Evolutionary conservation across 1,284 basidiomycete genomes (phyloP).

Genomic region (Coniferiporia weirii): DNA sequence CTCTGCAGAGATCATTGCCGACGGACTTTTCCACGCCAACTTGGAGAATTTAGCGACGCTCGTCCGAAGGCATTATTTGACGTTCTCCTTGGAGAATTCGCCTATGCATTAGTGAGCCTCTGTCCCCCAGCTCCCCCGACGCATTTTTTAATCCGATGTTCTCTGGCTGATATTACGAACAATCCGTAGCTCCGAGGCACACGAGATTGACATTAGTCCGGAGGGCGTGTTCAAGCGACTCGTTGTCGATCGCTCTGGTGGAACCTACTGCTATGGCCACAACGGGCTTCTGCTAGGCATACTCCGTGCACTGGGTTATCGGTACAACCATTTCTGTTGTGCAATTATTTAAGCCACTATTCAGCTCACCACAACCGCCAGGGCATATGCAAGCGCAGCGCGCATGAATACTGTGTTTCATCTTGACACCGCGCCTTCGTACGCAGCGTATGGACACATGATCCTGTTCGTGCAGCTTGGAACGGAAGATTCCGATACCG

Average conservation of each 20-base stretch:
- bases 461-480: conserved; percentile 19
- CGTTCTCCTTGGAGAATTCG: conserved; percentile 20
- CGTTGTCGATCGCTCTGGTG: conserved; percentile 13
- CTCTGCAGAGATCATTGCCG: conserved; percentile 2
- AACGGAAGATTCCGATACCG: background rate
- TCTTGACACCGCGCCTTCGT: background rate
- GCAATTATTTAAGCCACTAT: too few relatives aligned
- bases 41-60: conserved; percentile 15
- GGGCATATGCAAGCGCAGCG: conserved; percentile 5
- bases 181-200: conserved; percentile 10
- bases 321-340: conserved; percentile 1
- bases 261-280: conserved; percentile 20
- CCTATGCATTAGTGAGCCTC: conserved; percentile 21
- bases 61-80: conserved; percentile 15
- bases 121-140: background rate
- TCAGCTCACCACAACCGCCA: background rate
- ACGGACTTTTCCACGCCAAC: conserved; percentile 8
- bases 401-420: conserved; percentile 10
- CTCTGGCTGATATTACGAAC: background rate
- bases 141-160: background rate
- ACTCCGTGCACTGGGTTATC: conserved; percentile 20
- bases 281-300: conserved; percentile 19
- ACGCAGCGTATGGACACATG: conserved; percentile 17
- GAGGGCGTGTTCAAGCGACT: conserved; percentile 19
- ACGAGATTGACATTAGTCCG: conserved; percentile 18